Evolutionary conservation across 257 asterid genomes (phyloP), one percentile per base, ranked within the genome.

Genomic region (Pogostemon cablin): DNA sequence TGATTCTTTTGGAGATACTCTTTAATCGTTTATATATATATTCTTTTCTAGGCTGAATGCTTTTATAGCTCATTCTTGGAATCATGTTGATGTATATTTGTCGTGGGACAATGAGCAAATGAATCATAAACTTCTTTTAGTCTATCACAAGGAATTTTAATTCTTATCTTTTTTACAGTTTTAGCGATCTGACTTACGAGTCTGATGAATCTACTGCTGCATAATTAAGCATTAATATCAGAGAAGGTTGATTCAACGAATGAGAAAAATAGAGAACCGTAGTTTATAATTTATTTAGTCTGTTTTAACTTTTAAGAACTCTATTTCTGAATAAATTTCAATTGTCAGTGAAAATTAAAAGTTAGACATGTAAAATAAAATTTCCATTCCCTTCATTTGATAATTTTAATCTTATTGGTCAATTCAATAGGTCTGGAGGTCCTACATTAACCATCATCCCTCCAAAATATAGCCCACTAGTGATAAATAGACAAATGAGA

Each of bases 1-100:
- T 71, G 46, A 54, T 55, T 73, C 75, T 74, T 9, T 37, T 17
- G 58, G 55, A 6, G 46, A 54, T 65, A 1, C 4, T 54, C 32
- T 35, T 39, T 2, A 25, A 25, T 25, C 32, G 32, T 25, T 25
- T 25, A 25, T 25, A 25, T 25, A 25, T 25, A 25, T 65, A 35
- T 65, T 32, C 2, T 52, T 5, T 2, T 12, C 37, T 49, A 7
- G 7, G 62, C 39, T 72, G 9, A 7, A 38, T 67, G n/a, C 17
- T 56, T 9, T 3, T 38, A 5, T 57, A 58, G 40, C 4, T 35
- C 53, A 68, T 37, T 57, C 17, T 63, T 61, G 35, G 17, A 50
- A 48, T 46, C 39, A 48, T 32, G 64, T 50, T 77, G 62, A 41
- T 47, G 70, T 68, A 1, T 47, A 55, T 54, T 68, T 3, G 52